These are phyloP conservation scores for Capsella bursapastoris DNA, from an alignment of 345 rosid genomes.

Conservation along the genomic window DNA sequence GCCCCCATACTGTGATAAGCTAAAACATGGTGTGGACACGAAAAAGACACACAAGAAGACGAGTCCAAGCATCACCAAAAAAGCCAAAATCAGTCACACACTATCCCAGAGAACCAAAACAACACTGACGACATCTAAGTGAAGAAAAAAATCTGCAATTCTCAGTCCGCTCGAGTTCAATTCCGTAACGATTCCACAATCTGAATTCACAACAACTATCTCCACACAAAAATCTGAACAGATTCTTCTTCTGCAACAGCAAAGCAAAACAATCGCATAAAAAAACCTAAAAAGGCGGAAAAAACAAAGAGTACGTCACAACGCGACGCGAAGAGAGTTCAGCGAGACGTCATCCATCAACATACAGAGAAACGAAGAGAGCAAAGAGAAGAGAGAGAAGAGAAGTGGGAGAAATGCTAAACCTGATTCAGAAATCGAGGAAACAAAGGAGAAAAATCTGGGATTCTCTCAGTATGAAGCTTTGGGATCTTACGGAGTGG, in stretches of 20 bases:
- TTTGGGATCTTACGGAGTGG: conserved; percentile 39
- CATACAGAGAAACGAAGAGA: background rate
- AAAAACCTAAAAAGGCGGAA: conserved; percentile 26
- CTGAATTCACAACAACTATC: conserved; percentile 3
- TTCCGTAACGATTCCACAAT: conserved; percentile 11
- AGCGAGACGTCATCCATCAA: background rate
- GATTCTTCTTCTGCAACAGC: conserved; percentile 31
- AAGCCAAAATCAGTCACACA: conserved; percentile 29
- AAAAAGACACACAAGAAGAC: conserved; percentile 59
- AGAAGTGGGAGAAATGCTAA: background rate
- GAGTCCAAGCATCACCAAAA: conserved; percentile 50
- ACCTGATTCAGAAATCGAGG: conserved; percentile 30
- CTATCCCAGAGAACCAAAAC: conserved; percentile 24
- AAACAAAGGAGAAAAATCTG: conserved; percentile 13
- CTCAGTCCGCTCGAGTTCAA: background rate
- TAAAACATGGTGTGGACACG: conserved; percentile 48
- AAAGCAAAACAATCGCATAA: background rate
- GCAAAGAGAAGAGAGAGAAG: conserved; percentile 13
- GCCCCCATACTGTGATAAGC: conserved; percentile 43
- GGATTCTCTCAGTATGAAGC: background rate
- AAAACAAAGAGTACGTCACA: conserved; percentile 24
- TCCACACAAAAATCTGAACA: conserved; percentile 27
- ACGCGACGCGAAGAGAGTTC: conserved; percentile 3
- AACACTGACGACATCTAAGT: conserved; percentile 19
- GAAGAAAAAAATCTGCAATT: background rate